Percentiles rank a stretch among this genome's conserved stretches.
These are phyloP conservation scores for Camillea tinctor DNA, from an alignment of 2,329 filamentous ascomycete species.

Conservation along the genomic window DNA sequence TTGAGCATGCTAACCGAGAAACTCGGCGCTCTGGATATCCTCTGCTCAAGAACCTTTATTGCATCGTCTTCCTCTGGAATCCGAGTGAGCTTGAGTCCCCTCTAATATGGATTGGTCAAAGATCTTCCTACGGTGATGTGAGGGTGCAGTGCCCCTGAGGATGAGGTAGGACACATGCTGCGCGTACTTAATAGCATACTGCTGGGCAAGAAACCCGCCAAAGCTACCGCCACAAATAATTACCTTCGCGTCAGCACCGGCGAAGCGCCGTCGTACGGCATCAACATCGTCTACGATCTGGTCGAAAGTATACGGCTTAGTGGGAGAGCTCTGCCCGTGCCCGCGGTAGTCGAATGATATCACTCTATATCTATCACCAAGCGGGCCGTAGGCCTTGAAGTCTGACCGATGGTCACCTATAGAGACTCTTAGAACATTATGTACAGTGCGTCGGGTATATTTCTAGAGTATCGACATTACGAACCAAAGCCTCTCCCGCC, in stretches of 20 bases:
- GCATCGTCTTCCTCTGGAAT: constrained; percentile 34
- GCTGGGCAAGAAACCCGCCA: constrained; percentile 39
- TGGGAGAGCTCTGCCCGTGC: constrained; percentile 35
- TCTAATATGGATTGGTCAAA: too few species aligned
- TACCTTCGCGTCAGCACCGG: constrained; percentile 20
- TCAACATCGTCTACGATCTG: constrained; percentile 40
- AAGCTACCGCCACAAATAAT: constrained; percentile 40
- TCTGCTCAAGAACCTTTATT: constrained; percentile 30
- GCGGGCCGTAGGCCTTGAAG: constrained; percentile 32
- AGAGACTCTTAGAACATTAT: not conserved
- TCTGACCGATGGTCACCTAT: constrained; percentile 36
- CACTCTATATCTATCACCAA: constrained; percentile 30
- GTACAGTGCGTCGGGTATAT: not conserved
- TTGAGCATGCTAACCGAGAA: constrained; percentile 37
- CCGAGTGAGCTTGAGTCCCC: not conserved
- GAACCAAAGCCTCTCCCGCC: constrained; percentile 37
- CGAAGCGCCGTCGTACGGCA: constrained; percentile 31
- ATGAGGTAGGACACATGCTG: constrained; percentile 33
- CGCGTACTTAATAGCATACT: constrained; percentile 39
- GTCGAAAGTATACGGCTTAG: constrained; percentile 35
- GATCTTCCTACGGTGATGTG: constrained; percentile 34
- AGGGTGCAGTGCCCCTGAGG: constrained; percentile 37
- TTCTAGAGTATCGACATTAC: not conserved
- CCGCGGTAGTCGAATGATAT: constrained; percentile 38
- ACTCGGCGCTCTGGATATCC: constrained; percentile 34